Evolutionary conservation across 2,329 filamentous ascomycete genomes (phyloP), one percentile per base, ranked within the genome.

Genomic region (Verticillium zaregamsianum): DNA sequence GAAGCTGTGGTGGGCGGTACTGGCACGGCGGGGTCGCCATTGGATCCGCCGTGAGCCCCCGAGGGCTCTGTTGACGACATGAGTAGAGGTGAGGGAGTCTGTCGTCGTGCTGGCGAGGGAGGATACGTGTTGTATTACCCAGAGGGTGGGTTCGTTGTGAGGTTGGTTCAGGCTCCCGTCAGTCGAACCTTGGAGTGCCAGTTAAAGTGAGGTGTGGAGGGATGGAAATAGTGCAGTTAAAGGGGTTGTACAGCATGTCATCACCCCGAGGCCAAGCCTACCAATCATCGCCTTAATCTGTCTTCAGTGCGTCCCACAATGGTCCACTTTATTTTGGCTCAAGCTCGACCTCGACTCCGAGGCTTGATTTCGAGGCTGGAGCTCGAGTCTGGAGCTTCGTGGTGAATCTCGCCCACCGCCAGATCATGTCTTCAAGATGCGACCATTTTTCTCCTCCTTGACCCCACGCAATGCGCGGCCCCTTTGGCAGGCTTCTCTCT

Each of bases 51-150:
- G 67, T 73, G 69, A 71, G 71, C 68, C 69, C 74, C 76, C 58
- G 69, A 66, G 65, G 75, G 75, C 61, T 73, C 70, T 64, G 65
- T 72, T 63, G 74, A 73, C 67, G 76, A 73, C 76, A 79, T 79
- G 61, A 58, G 59, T 39, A 37, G 58, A 57, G 49, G 12, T 20
- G 8, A 11, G 11, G 25, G 15, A 20, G 23, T 33, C 6, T 32
- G 14, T 33, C 31, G 54, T 17, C 28, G 54, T 55, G 9, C 15
- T 40, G 57, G 37, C 31, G n/a, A 20, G 9, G n/a, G 45, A 52
- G 20, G 8, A 25, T 52, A 4, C n/a, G n/a, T 25, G 45, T 23
- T 40, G 20, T 52, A 25, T 52, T 8, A 11, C 45, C 45, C 45
- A 20, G 9, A 14, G 23, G 20, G 45, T 52, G 12, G 45, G 45